Evolutionary conservation across 306 rosid genomes (phyloP), one percentile per base, ranked within the genome.

Genomic region (Prunus mira): DNA sequence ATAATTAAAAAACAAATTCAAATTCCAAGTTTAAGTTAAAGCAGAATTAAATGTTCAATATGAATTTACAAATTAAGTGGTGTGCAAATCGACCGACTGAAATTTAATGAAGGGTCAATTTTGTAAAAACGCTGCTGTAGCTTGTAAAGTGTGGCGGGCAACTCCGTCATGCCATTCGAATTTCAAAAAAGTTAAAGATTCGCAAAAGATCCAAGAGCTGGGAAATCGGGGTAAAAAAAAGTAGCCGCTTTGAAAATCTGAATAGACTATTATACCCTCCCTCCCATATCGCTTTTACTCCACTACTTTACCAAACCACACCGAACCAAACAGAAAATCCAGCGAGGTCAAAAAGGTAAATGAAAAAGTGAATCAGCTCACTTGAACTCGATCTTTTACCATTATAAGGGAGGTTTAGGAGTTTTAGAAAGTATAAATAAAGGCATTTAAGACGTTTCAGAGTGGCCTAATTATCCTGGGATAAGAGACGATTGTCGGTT

Each of bases 401-500:
- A n/a, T 25, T 43, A 55, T 3, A 32, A 64, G 34, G 77, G 57
- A 11, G 56, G 20, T 43, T 18, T 9, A 12, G 70, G 9, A 6
- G 67, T 60, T 17, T 17, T 9, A 7, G 0, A 28, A 55, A 34
- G 34, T 0, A 12, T 2, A 12, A 2, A 55, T 2, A 13, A 2
- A 55, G 43, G 82, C 18, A 74, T n/a, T 61, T 41, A 51, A 64
- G 77, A 64, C n/a, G 24, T 69, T 62, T 45, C 2, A 0, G 10
- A 3, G 24, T 0, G 56, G 11, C 4, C 41, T 22, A 49, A 54
- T 63, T 52, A 62, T 83, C 67, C 61, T 65, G 17, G 74, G 68
- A 25, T 49, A 24, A 19, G 65, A 18, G 74, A 69, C 1, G 30
- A 12, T 61, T 74, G 86, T 78, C 86, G 86, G 82, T 74, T 52